Percentiles rank a stretch among this genome's conserved stretches.
Evolutionary conservation across 2,329 filamentous ascomycete species (phyloP).

Genomic region (Aspergillus udagawae): DNA sequence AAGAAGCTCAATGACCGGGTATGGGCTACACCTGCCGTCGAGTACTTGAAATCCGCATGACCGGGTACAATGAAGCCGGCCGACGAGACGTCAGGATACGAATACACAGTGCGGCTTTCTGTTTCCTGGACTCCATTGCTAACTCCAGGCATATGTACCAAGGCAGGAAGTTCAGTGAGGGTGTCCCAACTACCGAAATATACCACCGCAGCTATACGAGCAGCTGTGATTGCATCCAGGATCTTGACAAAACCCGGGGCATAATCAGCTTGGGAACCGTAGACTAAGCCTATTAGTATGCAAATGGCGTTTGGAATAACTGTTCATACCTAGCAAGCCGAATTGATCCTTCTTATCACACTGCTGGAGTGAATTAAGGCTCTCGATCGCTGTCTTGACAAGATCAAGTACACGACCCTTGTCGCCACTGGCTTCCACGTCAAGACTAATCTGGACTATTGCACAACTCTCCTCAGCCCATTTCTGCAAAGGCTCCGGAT

Average conservation of each 20-base stretch:
- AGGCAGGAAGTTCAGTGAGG: not conserved
- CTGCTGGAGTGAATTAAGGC: slow-evolving; percentile 14
- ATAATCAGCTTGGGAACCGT: slow-evolving; percentile 24
- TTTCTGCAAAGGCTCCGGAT: slow-evolving; percentile 58
- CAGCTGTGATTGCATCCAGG: slow-evolving; percentile 5
- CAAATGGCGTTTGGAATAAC: not conserved
- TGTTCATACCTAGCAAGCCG: slow-evolving; percentile 20
- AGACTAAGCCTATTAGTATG: slow-evolving; percentile 15
- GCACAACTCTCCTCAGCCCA: slow-evolving; percentile 70
- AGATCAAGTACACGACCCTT: slow-evolving; percentile 11
- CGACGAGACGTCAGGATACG: slow-evolving; percentile 45
- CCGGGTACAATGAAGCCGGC: slow-evolving; percentile 49
- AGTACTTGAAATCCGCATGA: slow-evolving; percentile 49
- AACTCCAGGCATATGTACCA: slow-evolving; percentile 16
- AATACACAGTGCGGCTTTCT: slow-evolving; percentile 23
- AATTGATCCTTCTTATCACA: slow-evolving; percentile 21
- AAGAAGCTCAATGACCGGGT: slow-evolving; percentile 63
- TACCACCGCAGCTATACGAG: slow-evolving; percentile 5
- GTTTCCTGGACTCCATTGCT: not conserved
- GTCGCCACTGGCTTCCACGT: slow-evolving; percentile 1
- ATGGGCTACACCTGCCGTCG: slow-evolving; percentile 59
- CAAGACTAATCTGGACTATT: slow-evolving; percentile 51
- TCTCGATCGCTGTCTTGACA: slow-evolving; percentile 12
- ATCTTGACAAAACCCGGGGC: slow-evolving; percentile 6
- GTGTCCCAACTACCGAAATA: slow-evolving; percentile 19